Percentiles rank a stretch among this genome's conserved stretches.
These are phyloP conservation scores for Metarhizium anisopliae DNA, from an alignment of 2,329 filamentous ascomycete genomes.

Conservation along the genomic window DNA sequence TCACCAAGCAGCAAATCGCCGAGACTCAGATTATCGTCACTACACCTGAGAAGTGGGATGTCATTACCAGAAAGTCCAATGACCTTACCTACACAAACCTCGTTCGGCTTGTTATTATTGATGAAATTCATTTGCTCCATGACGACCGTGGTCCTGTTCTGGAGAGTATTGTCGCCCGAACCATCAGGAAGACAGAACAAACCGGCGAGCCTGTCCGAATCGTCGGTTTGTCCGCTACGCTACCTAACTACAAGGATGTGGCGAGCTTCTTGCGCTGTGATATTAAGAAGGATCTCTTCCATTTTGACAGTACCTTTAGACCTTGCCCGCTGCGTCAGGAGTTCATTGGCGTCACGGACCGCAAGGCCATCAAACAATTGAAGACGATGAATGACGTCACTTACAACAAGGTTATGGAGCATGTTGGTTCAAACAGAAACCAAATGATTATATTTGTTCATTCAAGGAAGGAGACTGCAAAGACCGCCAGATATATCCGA, in stretches of 20 bases:
- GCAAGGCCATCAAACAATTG: constrained; percentile 96
- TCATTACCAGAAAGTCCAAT: constrained; percentile 95
- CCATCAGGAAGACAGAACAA: constrained; percentile 86
- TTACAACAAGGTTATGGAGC: constrained; percentile 94
- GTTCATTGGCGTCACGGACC: constrained; percentile 94
- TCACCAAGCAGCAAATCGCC: constrained; percentile 96
- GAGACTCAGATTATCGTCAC: constrained; percentile 98
- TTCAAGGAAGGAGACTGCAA: constrained; percentile 94
- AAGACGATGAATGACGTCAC: constrained; percentile 99
- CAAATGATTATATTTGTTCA: constrained; percentile 99
- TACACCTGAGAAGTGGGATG: constrained; percentile 98
- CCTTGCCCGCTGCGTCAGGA: constrained; percentile 94
- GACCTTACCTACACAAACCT: constrained; percentile 95
- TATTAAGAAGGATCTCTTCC: constrained; percentile 75
- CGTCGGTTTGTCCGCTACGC: constrained; percentile 84
- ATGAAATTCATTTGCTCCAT: constrained; percentile 95
- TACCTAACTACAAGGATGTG: constrained; percentile 95
- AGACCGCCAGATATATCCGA: constrained; percentile 90
- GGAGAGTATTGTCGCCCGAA: constrained; percentile 93
- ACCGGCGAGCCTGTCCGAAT: constrained; percentile 89
- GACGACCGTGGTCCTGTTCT: constrained; percentile 95
- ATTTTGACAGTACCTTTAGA: constrained; percentile 90
- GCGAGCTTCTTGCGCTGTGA: constrained; percentile 92
- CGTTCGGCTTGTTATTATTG: constrained; percentile 92
- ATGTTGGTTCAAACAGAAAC: constrained; percentile 85